phyloP scores from a whole-genome alignment of 371 early-diverging fungal species.

The Rhizomucor miehei region DNA sequence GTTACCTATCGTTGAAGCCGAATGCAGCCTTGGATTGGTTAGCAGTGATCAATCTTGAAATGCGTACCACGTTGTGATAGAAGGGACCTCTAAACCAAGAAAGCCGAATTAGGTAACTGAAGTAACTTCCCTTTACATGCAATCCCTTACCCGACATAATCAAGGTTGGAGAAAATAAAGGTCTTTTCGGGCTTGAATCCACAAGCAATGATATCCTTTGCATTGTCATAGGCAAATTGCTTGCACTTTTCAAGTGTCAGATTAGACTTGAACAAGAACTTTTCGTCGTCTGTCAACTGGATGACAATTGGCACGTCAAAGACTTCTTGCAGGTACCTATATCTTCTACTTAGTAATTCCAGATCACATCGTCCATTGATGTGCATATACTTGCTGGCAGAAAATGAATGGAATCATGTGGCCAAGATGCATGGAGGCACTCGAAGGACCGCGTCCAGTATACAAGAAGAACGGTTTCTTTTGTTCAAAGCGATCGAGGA shows the following conservation, averaged over 20 bases:
- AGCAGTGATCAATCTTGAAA: conserved; percentile 85
- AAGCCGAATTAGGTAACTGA: not conserved
- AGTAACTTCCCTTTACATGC: not conserved
- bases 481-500: conserved; percentile 90
- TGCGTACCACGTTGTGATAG: conserved; percentile 89
- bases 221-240: conserved; percentile 84
- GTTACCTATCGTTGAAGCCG: conserved; percentile 83
- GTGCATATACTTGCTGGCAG: conserved; percentile 76
- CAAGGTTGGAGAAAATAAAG: conserved; percentile 97
- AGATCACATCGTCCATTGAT: not conserved
- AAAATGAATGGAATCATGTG: conserved; percentile 99
- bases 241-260: conserved; percentile 86
- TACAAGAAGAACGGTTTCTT: conserved; percentile 98
- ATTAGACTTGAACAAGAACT: conserved; percentile 96
- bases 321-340: conserved; percentile 93
- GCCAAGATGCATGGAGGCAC: conserved; percentile 97
- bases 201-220: conserved; percentile 97
- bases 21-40: conserved; percentile 86
- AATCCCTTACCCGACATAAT: conserved; percentile 77
- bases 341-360: not conserved
- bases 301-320: conserved; percentile 97
- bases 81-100: conserved; percentile 76
- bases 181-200: conserved; percentile 99
- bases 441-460: conserved; percentile 99
- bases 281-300: conserved; percentile 99